Evolutionary conservation across 2,329 filamentous ascomycete genomes (phyloP), one percentile per base, ranked within the genome.

Genomic region (Cordyceps militaris): DNA sequence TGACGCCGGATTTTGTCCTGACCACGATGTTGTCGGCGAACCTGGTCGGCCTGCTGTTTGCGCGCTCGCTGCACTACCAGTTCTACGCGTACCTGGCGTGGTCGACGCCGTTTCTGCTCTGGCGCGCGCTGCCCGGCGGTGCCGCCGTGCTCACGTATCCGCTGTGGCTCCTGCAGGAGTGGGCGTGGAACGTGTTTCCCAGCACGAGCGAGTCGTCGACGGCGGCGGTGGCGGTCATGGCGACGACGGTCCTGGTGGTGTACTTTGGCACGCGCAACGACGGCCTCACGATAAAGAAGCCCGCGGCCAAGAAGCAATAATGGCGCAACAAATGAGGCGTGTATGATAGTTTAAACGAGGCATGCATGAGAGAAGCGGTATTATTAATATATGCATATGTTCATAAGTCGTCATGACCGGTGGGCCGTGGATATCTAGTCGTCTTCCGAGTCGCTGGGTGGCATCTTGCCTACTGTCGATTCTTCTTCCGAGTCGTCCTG

Each of bases 151-250:
- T 87, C 32, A 82, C 91, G 63, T 86, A 86, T 66, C 74, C 73
- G 4, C 72, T 92, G 10, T 96, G 89, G 88, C 80, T 78, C 3
- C 78, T 83, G 59, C 92, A 97, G 72, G 92, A 97, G 71, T 92
- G 88, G 86, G 90, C 89, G 13, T 97, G 92, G 92, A 96, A 97
- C 65, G 84, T 92, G 10, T 97, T 88, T 69, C 92, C 92, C n/a
- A 96, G 91, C 69, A 84, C 81, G 4, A 67, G 73, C 30, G 59
- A 67, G 49, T 84, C 81, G 67, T 84, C 82, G 4, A 69, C 68
- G 14, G 74, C 78, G 16, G 92, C 91, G 9, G 88, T 99, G 14
- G 79, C 78, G 24, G 82, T 84, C 40, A 76, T 97, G 65, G 83
- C 83, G 19, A 68, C 82, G 13, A 88, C 88, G 16, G 84, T 93